phyloP scores from a whole-genome alignment of 2,329 filamentous ascomycete species.

The Grosmannia clavigera region DNA sequence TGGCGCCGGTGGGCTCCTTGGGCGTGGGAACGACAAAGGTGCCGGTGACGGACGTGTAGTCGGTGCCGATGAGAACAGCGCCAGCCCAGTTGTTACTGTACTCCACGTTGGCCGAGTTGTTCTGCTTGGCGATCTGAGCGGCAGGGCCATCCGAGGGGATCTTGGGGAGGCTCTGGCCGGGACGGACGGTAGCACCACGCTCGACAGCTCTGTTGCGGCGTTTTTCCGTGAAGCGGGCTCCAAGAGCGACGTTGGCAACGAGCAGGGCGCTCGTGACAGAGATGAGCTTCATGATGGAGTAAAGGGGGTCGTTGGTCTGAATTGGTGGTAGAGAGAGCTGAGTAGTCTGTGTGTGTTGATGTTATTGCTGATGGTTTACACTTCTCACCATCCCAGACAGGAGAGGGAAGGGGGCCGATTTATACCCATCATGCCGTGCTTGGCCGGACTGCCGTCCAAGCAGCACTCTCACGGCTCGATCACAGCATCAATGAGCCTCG shows the following conservation, averaged over 20 bases:
- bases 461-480: background rate
- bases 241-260: background rate
- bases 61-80: conserved; percentile 5
- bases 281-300: background rate
- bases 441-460: background rate
- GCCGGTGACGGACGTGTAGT: conserved; percentile 6
- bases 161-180: background rate
- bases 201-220: background rate
- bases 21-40: conserved; percentile 14
- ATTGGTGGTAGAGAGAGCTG: background rate
- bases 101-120: conserved; percentile 3
- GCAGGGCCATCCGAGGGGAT: background rate
- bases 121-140: background rate
- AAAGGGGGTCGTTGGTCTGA: background rate
- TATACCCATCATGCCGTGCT: background rate
- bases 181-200: background rate
- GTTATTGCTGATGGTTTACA: too few relatives aligned
- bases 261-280: background rate
- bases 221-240: background rate
- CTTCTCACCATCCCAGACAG: too few relatives aligned
- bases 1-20: conserved; percentile 9
- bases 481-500: too few relatives aligned
- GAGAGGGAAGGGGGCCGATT: background rate
- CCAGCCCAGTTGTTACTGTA: conserved; percentile 30
- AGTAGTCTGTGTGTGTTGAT: background rate